Evolutionary conservation across 441 rosid genomes (phyloP).

Genomic region (Macaranga tanarius): DNA sequence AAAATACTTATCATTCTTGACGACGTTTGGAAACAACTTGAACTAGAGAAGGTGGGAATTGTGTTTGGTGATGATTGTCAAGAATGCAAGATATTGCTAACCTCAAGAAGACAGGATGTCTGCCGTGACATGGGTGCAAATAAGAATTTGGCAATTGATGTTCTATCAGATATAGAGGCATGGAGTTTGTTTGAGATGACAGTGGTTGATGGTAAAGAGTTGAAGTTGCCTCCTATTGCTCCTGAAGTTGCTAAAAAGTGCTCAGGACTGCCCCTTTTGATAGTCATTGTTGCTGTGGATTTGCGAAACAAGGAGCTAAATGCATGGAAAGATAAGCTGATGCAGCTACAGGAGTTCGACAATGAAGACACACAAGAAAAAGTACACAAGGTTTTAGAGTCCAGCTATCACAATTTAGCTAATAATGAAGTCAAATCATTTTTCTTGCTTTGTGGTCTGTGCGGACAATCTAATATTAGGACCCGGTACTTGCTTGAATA

Average conservation of each 20-base stretch:
- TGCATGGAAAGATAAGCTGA: not conserved
- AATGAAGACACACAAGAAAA: not conserved
- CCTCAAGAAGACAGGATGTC: not conserved
- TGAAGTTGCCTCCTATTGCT: not conserved
- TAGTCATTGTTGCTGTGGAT: not conserved
- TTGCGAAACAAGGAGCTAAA: not conserved
- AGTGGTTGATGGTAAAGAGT: not conserved
- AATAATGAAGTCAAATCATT: not conserved
- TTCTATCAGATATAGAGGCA: not conserved
- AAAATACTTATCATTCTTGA: constrained; percentile 20
- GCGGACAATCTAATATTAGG: not conserved
- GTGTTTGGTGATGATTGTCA: not conserved
- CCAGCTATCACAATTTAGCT: not conserved
- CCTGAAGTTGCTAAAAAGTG: not conserved
- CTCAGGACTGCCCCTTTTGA: not conserved
- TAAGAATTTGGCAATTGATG: not conserved
- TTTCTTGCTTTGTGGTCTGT: constrained; percentile 23
- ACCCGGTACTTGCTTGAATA: not conserved
- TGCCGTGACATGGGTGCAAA: not conserved
- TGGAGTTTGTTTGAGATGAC: constrained; percentile 8
- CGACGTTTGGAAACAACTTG: constrained; percentile 3
- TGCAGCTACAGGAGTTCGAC: not conserved
- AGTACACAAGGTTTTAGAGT: too few species aligned
- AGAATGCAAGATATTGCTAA: too few species aligned
- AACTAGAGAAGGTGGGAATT: too few species aligned